These are phyloP conservation scores for Globisporangium perplexum DNA, from an alignment of 352 stramenopile species.

Conservation along the genomic window DNA sequence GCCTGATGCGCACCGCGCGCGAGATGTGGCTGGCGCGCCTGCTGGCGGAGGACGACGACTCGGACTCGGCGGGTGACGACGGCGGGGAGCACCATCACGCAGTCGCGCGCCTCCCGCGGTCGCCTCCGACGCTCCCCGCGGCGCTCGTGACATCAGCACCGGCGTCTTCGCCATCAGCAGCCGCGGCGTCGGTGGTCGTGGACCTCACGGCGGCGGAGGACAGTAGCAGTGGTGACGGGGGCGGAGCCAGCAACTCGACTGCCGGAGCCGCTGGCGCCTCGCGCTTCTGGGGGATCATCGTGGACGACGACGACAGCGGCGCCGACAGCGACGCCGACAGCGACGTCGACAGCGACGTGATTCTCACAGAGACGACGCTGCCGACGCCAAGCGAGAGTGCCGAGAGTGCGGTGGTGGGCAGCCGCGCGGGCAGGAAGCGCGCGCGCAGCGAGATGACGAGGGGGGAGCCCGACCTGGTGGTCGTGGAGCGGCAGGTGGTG, in stretches of 20 bases:
- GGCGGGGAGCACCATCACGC: neutral
- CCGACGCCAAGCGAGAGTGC: no score
- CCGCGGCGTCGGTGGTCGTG: conserved; percentile 1
- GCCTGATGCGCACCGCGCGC: conserved; percentile 4
- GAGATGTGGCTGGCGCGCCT: conserved; percentile 3
- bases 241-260: neutral
- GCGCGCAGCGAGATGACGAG: conserved; percentile 9
- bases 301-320: conserved; percentile 8
- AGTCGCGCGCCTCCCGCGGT: neutral
- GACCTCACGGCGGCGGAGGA: conserved; percentile 8
- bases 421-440: conserved; percentile 3
- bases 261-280: neutral
- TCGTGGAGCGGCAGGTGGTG: conserved; percentile 16
- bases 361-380: neutral
- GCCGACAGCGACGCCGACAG: neutral
- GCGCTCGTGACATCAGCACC: neutral
- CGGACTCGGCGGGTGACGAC: conserved; percentile 1
- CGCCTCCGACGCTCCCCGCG: neutral
- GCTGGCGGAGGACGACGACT: conserved; percentile 22
- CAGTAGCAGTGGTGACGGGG: neutral
- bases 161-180: no score
- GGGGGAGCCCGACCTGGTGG: neutral
- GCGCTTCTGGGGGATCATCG: conserved; percentile 8
- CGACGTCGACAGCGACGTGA: conserved; percentile 1
- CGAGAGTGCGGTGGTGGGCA: neutral